phyloP scores from a whole-genome alignment of 2,329 filamentous ascomycete species.

The Curvularia spicifera region DNA sequence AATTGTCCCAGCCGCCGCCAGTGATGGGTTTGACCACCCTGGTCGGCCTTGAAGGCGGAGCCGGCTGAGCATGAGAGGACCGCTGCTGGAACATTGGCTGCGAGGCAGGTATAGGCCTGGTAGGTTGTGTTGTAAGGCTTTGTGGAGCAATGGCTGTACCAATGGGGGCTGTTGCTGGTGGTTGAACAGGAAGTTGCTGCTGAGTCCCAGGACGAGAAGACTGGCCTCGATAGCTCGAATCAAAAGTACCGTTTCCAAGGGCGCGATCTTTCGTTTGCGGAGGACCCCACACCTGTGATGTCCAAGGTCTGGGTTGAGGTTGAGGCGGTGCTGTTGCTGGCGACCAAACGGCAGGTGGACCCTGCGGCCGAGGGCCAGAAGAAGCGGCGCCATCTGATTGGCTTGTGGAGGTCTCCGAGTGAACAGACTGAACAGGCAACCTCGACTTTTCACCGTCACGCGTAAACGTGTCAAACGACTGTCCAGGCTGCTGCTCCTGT shows the following conservation, averaged over 20 bases:
- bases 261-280: conserved; percentile 70
- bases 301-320: conserved; percentile 39
- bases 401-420: conserved; percentile 23
- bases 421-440: conserved; percentile 18
- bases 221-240: conserved; percentile 62
- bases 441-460: conserved; percentile 30
- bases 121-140: conserved; percentile 22
- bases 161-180: conserved; percentile 36
- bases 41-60: conserved; percentile 23
- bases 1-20: conserved; percentile 44
- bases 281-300: conserved; percentile 73
- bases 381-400: conserved; percentile 27
- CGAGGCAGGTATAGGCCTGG: conserved; percentile 25
- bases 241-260: conserved; percentile 80
- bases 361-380: conserved; percentile 35
- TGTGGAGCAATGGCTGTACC: conserved; percentile 30
- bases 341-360: conserved; percentile 36
- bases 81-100: conserved; percentile 33
- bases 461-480: conserved; percentile 28
- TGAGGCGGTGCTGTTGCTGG: conserved; percentile 33
- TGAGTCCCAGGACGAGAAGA: conserved; percentile 49
- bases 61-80: conserved; percentile 23
- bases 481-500: conserved; percentile 24
- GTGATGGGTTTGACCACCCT: conserved; percentile 41
- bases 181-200: conserved; percentile 37